A percentile compares a stretch with the other conserved stretches of the same genome.
These are phyloP conservation scores for Kwoniella shandongensis DNA, from an alignment of 768 basidiomycete species.

Conservation along the genomic window DNA sequence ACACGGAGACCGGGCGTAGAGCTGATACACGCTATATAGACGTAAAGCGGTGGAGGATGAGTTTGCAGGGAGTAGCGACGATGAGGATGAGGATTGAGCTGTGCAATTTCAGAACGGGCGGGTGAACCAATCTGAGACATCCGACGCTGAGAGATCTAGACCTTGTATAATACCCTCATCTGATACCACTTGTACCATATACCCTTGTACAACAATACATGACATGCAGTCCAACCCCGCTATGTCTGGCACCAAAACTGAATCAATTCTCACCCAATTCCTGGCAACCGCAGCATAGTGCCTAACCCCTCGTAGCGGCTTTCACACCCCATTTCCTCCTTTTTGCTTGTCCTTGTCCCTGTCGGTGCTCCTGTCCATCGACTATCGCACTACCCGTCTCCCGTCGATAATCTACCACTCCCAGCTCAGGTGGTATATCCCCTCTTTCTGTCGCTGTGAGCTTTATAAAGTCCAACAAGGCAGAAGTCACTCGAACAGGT, in stretches of 20 bases:
- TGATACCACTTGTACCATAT: background rate
- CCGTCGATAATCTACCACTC: conserved; percentile 41
- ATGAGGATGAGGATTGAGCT: conserved; percentile 22
- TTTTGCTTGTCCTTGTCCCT: conserved; percentile 3
- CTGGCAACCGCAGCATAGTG: no score
- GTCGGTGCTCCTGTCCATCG: background rate
- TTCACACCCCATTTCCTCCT: conserved; percentile 28
- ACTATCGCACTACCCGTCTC: conserved; percentile 2
- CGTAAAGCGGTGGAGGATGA: conserved; percentile 45
- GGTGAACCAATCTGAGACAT: no score
- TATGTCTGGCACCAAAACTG: no score
- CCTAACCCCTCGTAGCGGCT: conserved; percentile 10
- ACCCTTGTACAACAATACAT: background rate
- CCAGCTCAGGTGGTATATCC: conserved; percentile 45
- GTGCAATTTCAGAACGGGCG: no score
- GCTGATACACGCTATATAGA: conserved; percentile 9
- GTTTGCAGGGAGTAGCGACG: conserved; percentile 35
- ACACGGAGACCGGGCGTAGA: conserved; percentile 1
- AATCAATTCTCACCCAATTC: no score
- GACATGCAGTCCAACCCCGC: background rate
- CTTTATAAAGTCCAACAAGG: conserved; percentile 43
- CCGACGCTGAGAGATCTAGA: no score
- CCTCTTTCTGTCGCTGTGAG: conserved; percentile 35
- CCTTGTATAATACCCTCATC: background rate
- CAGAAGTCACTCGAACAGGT: conserved; percentile 29